Percentiles rank a stretch among this genome's conserved stretches.
phyloP scores from a whole-genome alignment of 2,329 filamentous ascomycete genomes.

The Fusarium buharicum region DNA sequence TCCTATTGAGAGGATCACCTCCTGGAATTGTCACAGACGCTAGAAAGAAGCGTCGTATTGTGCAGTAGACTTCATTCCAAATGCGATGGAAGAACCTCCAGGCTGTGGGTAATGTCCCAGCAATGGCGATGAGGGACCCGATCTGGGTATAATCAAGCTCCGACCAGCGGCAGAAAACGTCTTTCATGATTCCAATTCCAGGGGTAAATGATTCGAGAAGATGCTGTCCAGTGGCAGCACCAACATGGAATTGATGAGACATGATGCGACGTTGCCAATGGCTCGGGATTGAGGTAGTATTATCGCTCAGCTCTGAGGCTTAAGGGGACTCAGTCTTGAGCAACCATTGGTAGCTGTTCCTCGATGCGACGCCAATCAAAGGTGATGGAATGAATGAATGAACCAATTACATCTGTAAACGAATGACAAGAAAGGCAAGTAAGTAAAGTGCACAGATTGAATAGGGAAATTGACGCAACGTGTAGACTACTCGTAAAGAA shows the following conservation, averaged over 20 bases:
- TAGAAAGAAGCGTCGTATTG: slow-evolving; percentile 56
- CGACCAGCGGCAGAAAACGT: slow-evolving; percentile 55
- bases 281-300: background rate
- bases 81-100: slow-evolving; percentile 52
- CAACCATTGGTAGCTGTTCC: slow-evolving; percentile 12
- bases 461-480: slow-evolving; percentile 6
- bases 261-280: slow-evolving; percentile 19
- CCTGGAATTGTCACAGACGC: slow-evolving; percentile 57
- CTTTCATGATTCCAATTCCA: slow-evolving; percentile 50
- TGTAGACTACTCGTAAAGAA: background rate
- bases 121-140: slow-evolving; percentile 58
- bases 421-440: slow-evolving; percentile 29
- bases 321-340: slow-evolving; percentile 2
- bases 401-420: slow-evolving; percentile 34
- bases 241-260: slow-evolving; percentile 41
- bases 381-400: background rate
- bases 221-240: slow-evolving; percentile 23
- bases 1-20: slow-evolving; percentile 58
- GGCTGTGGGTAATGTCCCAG: slow-evolving; percentile 54
- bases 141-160: slow-evolving; percentile 58
- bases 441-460: slow-evolving; percentile 8
- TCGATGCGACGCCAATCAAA: background rate
- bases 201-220: slow-evolving; percentile 48
- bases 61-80: slow-evolving; percentile 54
- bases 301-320: slow-evolving; percentile 12